These are phyloP conservation scores for Priceomyces melissophilus DNA, from an alignment of 805 yeast genomes.

Conservation along the genomic window DNA sequence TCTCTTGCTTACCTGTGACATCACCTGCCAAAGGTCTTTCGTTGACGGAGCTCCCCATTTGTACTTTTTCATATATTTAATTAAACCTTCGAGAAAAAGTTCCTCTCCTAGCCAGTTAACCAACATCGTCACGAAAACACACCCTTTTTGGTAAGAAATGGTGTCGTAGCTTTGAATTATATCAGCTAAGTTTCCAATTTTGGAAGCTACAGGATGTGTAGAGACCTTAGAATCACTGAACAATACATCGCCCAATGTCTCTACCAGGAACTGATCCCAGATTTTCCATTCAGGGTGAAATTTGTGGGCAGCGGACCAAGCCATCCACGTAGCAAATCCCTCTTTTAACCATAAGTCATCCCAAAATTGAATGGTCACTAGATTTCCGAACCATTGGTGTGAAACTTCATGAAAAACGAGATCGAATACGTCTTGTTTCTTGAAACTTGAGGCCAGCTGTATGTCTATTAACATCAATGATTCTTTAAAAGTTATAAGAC, in stretches of 20 bases:
- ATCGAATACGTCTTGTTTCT: neutral
- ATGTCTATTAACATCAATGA: neutral
- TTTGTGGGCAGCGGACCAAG: slow-evolving; percentile 2
- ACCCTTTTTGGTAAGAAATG: slow-evolving; percentile 2
- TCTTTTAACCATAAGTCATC: slow-evolving; percentile 4
- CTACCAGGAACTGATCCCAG: neutral
- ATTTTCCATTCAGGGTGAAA: slow-evolving; percentile 3
- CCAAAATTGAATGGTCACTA: slow-evolving; percentile 2
- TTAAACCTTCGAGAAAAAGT: neutral
- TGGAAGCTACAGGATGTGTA: neutral
- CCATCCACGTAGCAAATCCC: slow-evolving; percentile 3
- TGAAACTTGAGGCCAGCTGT: neutral
- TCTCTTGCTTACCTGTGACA: too few relatives aligned
- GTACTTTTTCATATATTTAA: neutral
- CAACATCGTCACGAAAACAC: slow-evolving; percentile 1
- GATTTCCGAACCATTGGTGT: slow-evolving; percentile 5
- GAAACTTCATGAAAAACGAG: slow-evolving; percentile 4
- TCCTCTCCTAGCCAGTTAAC: slow-evolving; percentile 3
- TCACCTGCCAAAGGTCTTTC: too few relatives aligned
- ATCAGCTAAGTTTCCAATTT: neutral
- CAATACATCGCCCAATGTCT: neutral
- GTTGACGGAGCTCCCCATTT: too few relatives aligned
- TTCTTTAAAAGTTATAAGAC: neutral
- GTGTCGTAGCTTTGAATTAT: slow-evolving; percentile 1
- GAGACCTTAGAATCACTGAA: neutral